Evolutionary conservation across 2,329 filamentous ascomycete species (phyloP).

Genomic region (Dactylellina parvicollis): DNA sequence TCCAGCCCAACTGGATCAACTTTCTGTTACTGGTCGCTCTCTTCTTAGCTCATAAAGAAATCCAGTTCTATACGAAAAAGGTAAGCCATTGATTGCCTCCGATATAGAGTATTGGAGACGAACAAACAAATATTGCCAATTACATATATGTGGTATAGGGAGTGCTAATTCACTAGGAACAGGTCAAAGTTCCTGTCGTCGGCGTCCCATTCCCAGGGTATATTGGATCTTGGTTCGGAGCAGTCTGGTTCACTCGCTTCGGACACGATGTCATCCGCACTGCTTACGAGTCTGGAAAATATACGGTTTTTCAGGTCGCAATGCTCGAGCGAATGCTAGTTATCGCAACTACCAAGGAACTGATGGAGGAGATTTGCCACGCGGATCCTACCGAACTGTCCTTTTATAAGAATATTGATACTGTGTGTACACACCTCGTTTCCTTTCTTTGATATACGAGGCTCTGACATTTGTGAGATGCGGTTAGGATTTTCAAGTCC

Average conservation of each 20-base stretch:
- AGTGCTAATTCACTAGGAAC: constrained; percentile 13
- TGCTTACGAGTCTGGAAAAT: constrained; percentile 38
- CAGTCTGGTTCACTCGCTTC: constrained; percentile 36
- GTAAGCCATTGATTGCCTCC: constrained; percentile 5
- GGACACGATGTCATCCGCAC: constrained; percentile 38
- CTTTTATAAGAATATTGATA: constrained; percentile 39
- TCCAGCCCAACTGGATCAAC: constrained; percentile 28
- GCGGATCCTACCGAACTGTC: constrained; percentile 39
- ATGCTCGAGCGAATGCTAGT: constrained; percentile 53
- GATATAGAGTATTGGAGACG: too few species aligned
- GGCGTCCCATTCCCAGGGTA: constrained; percentile 49
- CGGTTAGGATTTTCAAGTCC: constrained; percentile 50
- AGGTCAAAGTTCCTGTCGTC: constrained; percentile 51
- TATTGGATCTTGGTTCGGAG: constrained; percentile 50
- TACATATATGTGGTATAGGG: too few species aligned
- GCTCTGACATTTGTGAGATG: not conserved
- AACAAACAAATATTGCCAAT: too few species aligned
- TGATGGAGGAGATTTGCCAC: constrained; percentile 43
- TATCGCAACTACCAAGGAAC: constrained; percentile 31
- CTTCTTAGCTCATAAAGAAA: constrained; percentile 32
- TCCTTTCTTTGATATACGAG: not conserved
- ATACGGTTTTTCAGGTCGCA: constrained; percentile 43
- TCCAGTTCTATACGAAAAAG: constrained; percentile 31
- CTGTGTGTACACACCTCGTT: constrained; percentile 10
- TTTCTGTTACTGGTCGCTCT: not conserved